Conservation (phyloP, 371 early-diverging fungal species). For the Mortierella sp. region DNA sequence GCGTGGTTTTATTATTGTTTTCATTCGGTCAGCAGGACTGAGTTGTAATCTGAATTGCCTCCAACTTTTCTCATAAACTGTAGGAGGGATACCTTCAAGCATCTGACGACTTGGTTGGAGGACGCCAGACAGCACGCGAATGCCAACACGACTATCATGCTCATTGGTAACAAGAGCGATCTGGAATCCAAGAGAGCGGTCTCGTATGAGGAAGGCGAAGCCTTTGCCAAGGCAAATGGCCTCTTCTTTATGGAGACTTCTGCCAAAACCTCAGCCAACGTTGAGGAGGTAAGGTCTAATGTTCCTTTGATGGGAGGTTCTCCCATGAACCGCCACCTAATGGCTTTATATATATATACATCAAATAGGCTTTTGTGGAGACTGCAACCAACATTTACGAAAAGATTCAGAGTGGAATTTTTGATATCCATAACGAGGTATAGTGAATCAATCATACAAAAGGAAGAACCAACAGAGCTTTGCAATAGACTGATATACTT, state of each 20-base stretch:
- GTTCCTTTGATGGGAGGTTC: not conserved
- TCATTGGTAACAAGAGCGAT: conserved; percentile 97
- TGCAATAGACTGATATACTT: not conserved
- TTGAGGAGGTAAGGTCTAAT: conserved; percentile 73
- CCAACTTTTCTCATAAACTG: not conserved
- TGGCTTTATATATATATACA: not conserved
- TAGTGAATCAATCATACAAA: not conserved
- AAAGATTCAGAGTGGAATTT: conserved; percentile 84
- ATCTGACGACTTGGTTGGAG: conserved; percentile 93
- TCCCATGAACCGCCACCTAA: too few species aligned
- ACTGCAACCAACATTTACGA: conserved; percentile 87
- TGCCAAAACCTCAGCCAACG: conserved; percentile 94
- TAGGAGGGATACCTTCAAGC: conserved; percentile 91
- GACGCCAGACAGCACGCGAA: conserved; percentile 91
- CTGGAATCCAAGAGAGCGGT: conserved; percentile 87
- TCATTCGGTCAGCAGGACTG: conserved; percentile 6
- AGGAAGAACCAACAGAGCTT: not conserved
- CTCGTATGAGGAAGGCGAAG: conserved; percentile 88
- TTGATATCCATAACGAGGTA: conserved; percentile 82
- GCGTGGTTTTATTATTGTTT: not conserved
- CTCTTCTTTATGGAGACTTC: conserved; percentile 95
- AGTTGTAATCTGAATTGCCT: not conserved
- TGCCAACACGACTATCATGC: conserved; percentile 90
- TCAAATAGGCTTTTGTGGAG: conserved; percentile 74
- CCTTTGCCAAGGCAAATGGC: conserved; percentile 87